phyloP scores from a whole-genome alignment of 768 basidiomycete genomes.

The Mycena maculata region DNA sequence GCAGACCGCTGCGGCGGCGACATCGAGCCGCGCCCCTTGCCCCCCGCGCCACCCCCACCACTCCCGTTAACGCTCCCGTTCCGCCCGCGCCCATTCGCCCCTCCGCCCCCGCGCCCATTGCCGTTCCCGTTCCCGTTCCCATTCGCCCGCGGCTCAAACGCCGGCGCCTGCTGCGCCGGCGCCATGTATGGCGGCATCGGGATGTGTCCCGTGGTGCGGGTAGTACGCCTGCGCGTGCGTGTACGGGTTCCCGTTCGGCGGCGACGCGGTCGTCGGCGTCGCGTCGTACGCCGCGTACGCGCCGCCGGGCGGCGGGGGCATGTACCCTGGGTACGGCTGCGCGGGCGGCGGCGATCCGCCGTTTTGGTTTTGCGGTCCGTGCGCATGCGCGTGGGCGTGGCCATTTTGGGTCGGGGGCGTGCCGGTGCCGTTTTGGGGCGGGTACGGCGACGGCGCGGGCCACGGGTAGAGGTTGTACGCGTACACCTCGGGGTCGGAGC shows the following conservation, averaged over 20 bases:
- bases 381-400: neutral
- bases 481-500: conserved; percentile 39
- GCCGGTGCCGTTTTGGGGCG: conserved; percentile 26
- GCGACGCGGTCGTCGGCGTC: conserved; percentile 23
- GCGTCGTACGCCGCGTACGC: conserved; percentile 12
- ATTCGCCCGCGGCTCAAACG: neutral
- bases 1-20: conserved; percentile 57
- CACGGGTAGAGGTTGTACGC: conserved; percentile 48
- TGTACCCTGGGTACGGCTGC: conserved; percentile 32
- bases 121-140: conserved; percentile 26
- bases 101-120: neutral
- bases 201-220: conserved; percentile 20
- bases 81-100: conserved; percentile 31
- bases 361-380: conserved; percentile 15
- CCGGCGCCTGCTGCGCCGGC: conserved; percentile 21
- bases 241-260: conserved; percentile 17
- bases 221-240: conserved; percentile 24
- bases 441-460: conserved; percentile 45
- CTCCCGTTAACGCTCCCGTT: conserved; percentile 43
- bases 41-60: conserved; percentile 38
- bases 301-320: neutral
- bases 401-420: conserved; percentile 33
- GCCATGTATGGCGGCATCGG: conserved; percentile 32
- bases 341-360: conserved; percentile 26
- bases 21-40: conserved; percentile 34